Evolutionary conservation across 148 eudicot species (phyloP), one percentile per base, ranked within the genome.

Genomic region (Vaccinium vitisidaea): DNA sequence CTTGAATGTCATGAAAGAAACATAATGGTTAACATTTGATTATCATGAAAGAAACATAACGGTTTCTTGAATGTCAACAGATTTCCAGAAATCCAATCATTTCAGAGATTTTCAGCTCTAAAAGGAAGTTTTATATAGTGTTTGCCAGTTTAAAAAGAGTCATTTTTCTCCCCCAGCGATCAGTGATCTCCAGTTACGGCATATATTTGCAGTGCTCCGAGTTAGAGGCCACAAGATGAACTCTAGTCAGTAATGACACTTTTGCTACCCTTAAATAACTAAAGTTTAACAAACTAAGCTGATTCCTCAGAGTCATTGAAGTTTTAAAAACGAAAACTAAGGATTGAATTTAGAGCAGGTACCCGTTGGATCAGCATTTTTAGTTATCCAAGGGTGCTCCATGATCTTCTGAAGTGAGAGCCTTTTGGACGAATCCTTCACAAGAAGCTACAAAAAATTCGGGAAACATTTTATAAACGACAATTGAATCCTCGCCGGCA

Each of bases 401-500:
- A 93, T 53, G 71, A 94, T 94, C 92, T 92, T 89, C 71, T 91
- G 91, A 55, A 96, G 94, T 15, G 97, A 92, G 12, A 93, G 91
- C 86, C 99, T 90, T 85, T 94, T 93, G 13, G 97, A 91, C 8
- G 97, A 92, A 82, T 94, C 99, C 90, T 92, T 95, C 84, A 95
- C 96, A 67, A 94, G 89, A 85, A 95, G 95, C 98, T 94, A 91
- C 91, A 90, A 36, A 75, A 87, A 46, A 61, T 52, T 77, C 48
- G 80, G 49, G 30, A 27, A 11, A 81, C 71, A 54, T 14, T 18
- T 27, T 71, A 78, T 49, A 67, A 23, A 83, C 75, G 5, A 43
- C 5, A 46, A 77, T 56, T 52, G 63, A 55, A 39, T 79, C 56
- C 6, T 11, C 27, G 6, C 74, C 39, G 25, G 27, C 74, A 23